Base-by-base conservation (phyloP, 2,329 filamentous ascomycete genomes). In the Fusarium annulatum region DNA sequence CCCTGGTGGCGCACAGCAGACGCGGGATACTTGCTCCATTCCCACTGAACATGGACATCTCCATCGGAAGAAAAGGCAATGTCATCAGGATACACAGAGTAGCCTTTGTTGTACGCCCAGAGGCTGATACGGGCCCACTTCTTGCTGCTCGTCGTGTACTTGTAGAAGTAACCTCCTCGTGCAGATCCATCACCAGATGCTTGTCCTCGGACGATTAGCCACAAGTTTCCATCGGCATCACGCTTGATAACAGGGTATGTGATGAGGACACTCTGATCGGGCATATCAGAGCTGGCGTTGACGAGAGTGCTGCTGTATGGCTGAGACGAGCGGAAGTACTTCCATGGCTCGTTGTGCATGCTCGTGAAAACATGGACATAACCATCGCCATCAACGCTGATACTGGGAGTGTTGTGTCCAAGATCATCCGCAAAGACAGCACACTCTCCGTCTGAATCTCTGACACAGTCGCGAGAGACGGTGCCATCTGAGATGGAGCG, bases 321-420 rank as follows among this genome's bases (percentile, higher is more conserved):
- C 12, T 69, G 61, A 7, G 51, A 36, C 1, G 77, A 78, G 16
- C 77, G 71, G 42, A 73, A 78, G 61, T 78, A 78, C 36, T 72
- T 74, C 77, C 77, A 78, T 2, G 55, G 52, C 28, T 78, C 74
- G 9, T 78, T 77, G 62, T 78, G 77, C 77, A 78, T 78, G 67
- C 77, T 77, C 4, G 77, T 78, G 39, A 78, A 78, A 30, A 78
- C 71, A 42, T 78, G 77, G 4, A 78, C 77, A 21, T 69, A 77
- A 8, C 77, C 77, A n/a, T 78, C 64, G 5, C 76, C 74, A n/a
- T 68, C 65, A 7, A 68, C 64, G 12, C 46, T 48, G 41, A 68
- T 68, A 4, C 65, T 68, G 1, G 65, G 65, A 8, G 65, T 48
- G 18, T 78, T 79, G 39, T 79, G 77, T 5, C 77, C 74, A 10